These are phyloP conservation scores for Haematococcus lacustris DNA, from an alignment of 139 green algal species.

Conservation along the genomic window DNA sequence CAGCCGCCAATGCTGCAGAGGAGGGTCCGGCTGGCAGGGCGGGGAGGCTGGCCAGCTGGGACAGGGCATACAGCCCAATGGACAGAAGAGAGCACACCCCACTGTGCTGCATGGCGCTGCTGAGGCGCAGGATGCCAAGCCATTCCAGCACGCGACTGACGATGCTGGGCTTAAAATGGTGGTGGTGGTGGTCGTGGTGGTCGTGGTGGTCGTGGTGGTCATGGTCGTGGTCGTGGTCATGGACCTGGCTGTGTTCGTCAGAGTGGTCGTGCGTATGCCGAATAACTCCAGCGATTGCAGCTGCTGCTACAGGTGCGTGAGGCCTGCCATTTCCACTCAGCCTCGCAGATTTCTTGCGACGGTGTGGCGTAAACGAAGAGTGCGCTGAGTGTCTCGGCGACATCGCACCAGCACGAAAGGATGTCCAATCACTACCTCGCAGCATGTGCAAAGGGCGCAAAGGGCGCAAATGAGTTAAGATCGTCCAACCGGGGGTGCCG, in stretches of 20 bases:
- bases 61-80: neutral
- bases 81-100: neutral
- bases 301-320: no score
- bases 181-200: neutral
- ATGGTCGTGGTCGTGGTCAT: neutral
- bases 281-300: neutral
- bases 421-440: no score
- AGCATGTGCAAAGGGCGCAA: no score
- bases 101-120: neutral
- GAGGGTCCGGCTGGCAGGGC: neutral
- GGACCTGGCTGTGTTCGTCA: neutral
- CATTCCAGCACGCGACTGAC: neutral
- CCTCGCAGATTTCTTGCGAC: no score
- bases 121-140: neutral
- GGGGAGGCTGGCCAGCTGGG: slow-evolving; percentile 4
- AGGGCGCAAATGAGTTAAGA: no score
- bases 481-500: no score
- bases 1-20: neutral
- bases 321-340: no score
- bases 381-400: no score
- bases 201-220: neutral
- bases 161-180: neutral
- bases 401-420: no score
- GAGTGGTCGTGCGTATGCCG: neutral
- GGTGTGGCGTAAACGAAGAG: no score